Percentiles rank a stretch among this genome's conserved stretches.
Evolutionary conservation across 2,329 filamentous ascomycete species (phyloP).

Genomic region (Verticillium albo-atrum): DNA sequence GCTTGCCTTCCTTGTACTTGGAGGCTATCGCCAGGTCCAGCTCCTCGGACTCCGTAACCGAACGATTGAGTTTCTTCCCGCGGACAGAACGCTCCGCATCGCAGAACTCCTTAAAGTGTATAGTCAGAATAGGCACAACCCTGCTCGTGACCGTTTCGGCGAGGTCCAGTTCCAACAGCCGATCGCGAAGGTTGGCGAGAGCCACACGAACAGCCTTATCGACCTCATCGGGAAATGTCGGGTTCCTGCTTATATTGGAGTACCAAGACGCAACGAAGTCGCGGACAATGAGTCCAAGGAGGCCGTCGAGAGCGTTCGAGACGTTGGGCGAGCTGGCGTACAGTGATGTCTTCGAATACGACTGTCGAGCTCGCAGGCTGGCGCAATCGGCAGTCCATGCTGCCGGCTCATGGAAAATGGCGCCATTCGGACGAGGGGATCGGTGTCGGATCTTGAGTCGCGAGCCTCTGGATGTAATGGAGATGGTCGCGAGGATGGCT

Average conservation of each 20-base stretch:
- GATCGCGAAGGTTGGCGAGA: conserved; percentile 65
- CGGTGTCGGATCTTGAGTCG: conserved; percentile 33
- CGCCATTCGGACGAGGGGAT: conserved; percentile 36
- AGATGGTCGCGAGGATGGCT: conserved; percentile 52
- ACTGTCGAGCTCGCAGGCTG: conserved; percentile 59
- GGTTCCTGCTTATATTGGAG: conserved; percentile 73
- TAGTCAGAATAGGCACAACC: conserved; percentile 81
- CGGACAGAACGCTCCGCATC: conserved; percentile 83
- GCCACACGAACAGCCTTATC: conserved; percentile 74
- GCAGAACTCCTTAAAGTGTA: conserved; percentile 85
- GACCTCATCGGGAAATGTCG: conserved; percentile 79
- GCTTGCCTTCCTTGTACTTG: conserved; percentile 82
- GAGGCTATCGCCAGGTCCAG: conserved; percentile 92
- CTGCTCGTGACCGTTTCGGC: conserved; percentile 78
- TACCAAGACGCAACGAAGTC: conserved; percentile 93
- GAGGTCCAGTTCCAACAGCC: conserved; percentile 71
- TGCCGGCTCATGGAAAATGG: conserved; percentile 56
- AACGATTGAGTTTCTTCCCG: conserved; percentile 81
- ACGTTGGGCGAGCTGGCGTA: conserved; percentile 73
- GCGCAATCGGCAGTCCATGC: conserved; percentile 69
- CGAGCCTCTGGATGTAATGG: conserved; percentile 56
- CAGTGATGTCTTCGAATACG: conserved; percentile 65
- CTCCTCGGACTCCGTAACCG: conserved; percentile 93
- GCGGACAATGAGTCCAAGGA: conserved; percentile 71
- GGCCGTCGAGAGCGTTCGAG: conserved; percentile 72